A percentile compares a stretch with the other conserved stretches of the same genome.
Evolutionary conservation across 2,329 filamentous ascomycete species (phyloP).

Genomic region (Colletotrichum sp.): DNA sequence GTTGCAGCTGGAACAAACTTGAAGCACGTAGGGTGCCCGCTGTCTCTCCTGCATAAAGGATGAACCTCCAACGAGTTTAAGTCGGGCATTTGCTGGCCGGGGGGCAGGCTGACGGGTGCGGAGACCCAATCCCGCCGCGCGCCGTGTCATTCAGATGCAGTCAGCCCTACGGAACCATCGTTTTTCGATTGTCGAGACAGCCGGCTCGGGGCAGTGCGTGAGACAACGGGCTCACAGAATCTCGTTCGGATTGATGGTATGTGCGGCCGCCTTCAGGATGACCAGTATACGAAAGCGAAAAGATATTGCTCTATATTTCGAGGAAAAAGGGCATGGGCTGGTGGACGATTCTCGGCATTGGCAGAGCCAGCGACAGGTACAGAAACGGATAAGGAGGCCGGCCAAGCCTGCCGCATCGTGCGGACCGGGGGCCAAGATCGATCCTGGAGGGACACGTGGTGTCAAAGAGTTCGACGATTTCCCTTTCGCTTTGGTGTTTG

Average conservation of each 20-base stretch:
- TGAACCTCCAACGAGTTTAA: background rate
- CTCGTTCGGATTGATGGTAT: background rate
- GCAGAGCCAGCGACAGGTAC: background rate
- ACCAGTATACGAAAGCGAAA: background rate
- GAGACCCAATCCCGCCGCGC: slow-evolving; percentile 5
- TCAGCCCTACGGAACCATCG: slow-evolving; percentile 7
- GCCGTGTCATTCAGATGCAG: background rate
- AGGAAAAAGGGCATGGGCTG: background rate
- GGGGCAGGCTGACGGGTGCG: background rate
- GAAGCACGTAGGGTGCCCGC: slow-evolving; percentile 1
- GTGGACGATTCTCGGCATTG: background rate
- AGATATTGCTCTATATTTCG: background rate
- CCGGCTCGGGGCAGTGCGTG: background rate
- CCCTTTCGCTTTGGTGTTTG: background rate
- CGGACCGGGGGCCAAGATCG: background rate
- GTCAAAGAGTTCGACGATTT: background rate
- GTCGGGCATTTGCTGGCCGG: background rate
- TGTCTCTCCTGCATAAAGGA: slow-evolving; percentile 9
- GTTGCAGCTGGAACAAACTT: slow-evolving; percentile 10
- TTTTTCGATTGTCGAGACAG: background rate
- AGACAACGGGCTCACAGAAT: background rate
- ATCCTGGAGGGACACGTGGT: slow-evolving; percentile 13
- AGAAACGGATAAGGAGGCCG: background rate
- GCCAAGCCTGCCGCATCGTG: background rate
- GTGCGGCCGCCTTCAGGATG: background rate